phyloP scores from a whole-genome alignment of 1,284 basidiomycete genomes.

The Irpex rosettiformis region DNA sequence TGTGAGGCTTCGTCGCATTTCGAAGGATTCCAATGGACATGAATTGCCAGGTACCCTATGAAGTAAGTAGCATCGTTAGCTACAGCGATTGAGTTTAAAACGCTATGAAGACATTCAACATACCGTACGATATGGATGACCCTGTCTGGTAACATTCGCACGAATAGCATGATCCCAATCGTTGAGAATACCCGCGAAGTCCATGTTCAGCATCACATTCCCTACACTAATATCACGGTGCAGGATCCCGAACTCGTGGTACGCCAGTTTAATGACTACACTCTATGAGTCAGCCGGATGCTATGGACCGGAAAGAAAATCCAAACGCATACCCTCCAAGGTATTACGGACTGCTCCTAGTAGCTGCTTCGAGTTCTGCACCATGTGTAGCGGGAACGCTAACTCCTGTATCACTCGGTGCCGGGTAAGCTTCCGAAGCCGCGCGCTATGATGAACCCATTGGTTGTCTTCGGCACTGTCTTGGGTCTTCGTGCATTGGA shows the following conservation, averaged over 20 bases:
- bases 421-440: background rate
- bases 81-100: no score
- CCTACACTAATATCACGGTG: conserved; percentile 2
- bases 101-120: background rate
- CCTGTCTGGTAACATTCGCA: background rate
- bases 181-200: background rate
- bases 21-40: background rate
- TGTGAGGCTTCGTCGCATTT: background rate
- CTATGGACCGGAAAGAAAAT: no score
- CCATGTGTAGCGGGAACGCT: background rate
- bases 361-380: conserved; percentile 1
- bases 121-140: conserved; percentile 2
- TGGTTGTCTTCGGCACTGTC: background rate
- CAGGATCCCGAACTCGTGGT: background rate
- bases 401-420: background rate
- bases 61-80: background rate
- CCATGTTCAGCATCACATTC: background rate
- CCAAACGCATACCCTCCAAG: background rate
- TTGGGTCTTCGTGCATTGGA: background rate
- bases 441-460: background rate
- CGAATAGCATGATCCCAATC: background rate
- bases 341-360: background rate
- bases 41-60: conserved; percentile 6
- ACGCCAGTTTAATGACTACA: background rate
- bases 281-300: background rate